Evolutionary conservation across 495 filamentous ascomycete species (phyloP), one percentile per base, ranked within the genome.

Genomic region (Lentithecium fluviatile): DNA sequence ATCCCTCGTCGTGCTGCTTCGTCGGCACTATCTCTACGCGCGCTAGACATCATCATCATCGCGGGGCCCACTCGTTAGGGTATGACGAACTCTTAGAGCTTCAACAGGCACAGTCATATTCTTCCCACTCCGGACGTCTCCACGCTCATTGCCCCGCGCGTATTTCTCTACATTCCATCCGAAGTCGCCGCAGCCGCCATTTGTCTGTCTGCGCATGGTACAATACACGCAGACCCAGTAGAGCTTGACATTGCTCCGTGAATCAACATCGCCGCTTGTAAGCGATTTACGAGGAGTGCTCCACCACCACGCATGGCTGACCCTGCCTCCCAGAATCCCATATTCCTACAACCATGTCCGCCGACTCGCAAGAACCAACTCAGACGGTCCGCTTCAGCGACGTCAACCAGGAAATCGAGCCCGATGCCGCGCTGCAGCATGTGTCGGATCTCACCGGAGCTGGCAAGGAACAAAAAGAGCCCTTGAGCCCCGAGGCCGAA

Each of bases 331-430:
- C 51, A 56, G 52, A 29, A 12, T 38, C 21, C 15, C 45, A 4
- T 11, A 26, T n/a, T 20, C 19, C 11, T 12, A 45, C 34, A 21
- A 58, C 12, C 36, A 69, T 69, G 66, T 8, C 62, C n/a, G 51
- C 61, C 8, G 37, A 45, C 1, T 2, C 50, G 20, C 11, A 51
- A 8, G 60, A 54, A 19, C 62, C 52, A 19, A 51, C 68, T 32
- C 67, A 66, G 57, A 73, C 79, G 23, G 91, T 96, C 53, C 88
- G 90, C 59, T 96, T 96, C 74, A 88, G 87, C 42, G 87, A 88
- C 15, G 79, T 87, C 61, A 84, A 87, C 58, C 80, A 89, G 74
- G 90, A 94, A 73, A 93, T 95, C 69, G 80, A 85, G 36, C 85
- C 87, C 19, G 60, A 70, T 56, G 75, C 66, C 48, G 52, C 52